Conservation (phyloP, 1,284 basidiomycete species). For the Lentinula novae-zelandiae region DNA sequence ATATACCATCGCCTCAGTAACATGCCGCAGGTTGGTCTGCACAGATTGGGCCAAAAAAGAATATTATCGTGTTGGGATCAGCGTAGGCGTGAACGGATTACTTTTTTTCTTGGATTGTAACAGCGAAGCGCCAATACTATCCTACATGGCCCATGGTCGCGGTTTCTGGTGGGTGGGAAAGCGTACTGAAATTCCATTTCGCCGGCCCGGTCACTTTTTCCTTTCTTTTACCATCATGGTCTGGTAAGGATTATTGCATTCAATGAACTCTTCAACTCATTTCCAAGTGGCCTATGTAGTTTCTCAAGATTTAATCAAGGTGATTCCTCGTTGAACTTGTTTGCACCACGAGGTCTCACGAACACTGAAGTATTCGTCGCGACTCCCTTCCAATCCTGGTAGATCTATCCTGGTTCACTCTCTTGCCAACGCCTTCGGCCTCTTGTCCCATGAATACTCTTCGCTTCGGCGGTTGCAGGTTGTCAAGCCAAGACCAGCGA, state of each 20-base stretch:
- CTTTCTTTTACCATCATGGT: not conserved
- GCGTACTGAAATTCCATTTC: too few relatives aligned
- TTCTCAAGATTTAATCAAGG: constrained; percentile 55
- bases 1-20: too few relatives aligned
- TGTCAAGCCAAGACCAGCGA: constrained; percentile 51
- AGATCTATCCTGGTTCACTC: constrained; percentile 82
- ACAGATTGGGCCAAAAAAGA: too few relatives aligned
- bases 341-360: not conserved
- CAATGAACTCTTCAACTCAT: not conserved
- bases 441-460: constrained; percentile 37
- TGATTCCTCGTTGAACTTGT: constrained; percentile 13
- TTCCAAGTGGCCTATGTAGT: constrained; percentile 44
- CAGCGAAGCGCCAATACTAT: too few relatives aligned
- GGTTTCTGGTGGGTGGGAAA: too few relatives aligned
- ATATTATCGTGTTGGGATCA: too few relatives aligned
- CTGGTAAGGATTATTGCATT: not conserved
- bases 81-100: too few relatives aligned
- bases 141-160: too few relatives aligned
- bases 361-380: constrained; percentile 50
- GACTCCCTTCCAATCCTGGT: constrained; percentile 78
- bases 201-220: not conserved
- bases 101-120: too few relatives aligned
- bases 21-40: too few relatives aligned
- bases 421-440: constrained; percentile 55
- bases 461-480: constrained; percentile 34